phyloP scores from a whole-genome alignment of 768 basidiomycete species.

The Leccinum subgranulosum region DNA sequence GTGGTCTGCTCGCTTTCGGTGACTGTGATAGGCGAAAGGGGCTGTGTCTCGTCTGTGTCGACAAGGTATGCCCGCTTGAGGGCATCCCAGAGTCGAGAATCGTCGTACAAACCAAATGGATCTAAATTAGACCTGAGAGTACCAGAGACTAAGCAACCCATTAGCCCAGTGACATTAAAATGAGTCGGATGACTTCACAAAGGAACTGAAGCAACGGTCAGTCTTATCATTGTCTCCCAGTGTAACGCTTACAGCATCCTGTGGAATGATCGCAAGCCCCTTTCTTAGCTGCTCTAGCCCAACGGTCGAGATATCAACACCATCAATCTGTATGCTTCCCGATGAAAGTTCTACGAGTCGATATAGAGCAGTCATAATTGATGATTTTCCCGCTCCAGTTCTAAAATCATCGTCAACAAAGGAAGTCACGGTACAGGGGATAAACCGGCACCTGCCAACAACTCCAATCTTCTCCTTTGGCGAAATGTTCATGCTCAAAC shows the following conservation, averaged over 20 bases:
- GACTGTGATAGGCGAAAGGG: constrained; percentile 29
- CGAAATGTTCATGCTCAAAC: constrained; percentile 63
- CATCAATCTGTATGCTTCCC: constrained; percentile 81
- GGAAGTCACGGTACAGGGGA: constrained; percentile 3
- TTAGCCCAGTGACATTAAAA: constrained; percentile 7
- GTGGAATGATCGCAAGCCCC: constrained; percentile 76
- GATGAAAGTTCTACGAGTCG: constrained; percentile 77
- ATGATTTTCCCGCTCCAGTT: constrained; percentile 90
- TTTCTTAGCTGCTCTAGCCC: constrained; percentile 73
- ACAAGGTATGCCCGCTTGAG: constrained; percentile 81
- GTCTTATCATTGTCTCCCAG: neutral
- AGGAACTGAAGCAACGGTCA: constrained; percentile 32
- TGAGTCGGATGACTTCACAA: constrained; percentile 24
- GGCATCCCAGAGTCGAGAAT: constrained; percentile 86
- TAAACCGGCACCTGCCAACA: constrained; percentile 54
- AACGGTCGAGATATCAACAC: constrained; percentile 78
- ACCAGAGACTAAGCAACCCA: constrained; percentile 53
- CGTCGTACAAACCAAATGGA: constrained; percentile 80
- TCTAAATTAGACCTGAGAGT: constrained; percentile 86
- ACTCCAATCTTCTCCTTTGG: constrained; percentile 91
- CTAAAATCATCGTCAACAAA: constrained; percentile 25
- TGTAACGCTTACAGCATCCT: constrained; percentile 46
- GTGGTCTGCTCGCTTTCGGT: constrained; percentile 38
- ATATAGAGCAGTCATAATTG: constrained; percentile 86
- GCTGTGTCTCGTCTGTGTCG: constrained; percentile 39